These are phyloP conservation scores for Isochrysis galbana DNA, from an alignment of 78 protist species.

Conservation along the genomic window DNA sequence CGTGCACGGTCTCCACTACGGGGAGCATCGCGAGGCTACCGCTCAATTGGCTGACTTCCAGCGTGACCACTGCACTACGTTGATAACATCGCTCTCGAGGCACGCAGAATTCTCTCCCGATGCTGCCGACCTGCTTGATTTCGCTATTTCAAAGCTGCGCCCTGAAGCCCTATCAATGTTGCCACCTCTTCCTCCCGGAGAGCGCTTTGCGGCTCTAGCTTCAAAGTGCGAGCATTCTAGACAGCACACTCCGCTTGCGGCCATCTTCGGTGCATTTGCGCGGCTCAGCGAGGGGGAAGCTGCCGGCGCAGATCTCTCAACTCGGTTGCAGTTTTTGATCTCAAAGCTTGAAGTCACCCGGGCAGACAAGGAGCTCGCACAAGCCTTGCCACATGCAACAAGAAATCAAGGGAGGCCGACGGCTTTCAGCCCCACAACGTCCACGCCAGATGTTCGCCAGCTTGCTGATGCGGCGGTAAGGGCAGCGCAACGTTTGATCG, in stretches of 20 bases:
- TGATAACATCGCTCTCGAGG: background rate
- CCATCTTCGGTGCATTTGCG: background rate
- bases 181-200: background rate
- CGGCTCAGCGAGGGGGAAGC: background rate
- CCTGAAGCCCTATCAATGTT: background rate
- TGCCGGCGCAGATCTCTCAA: background rate
- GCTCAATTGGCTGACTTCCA: background rate
- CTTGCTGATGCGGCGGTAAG: background rate
- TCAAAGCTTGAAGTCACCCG: background rate
- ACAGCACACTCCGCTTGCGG: background rate
- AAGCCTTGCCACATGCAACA: background rate
- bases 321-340: background rate
- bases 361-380: background rate
- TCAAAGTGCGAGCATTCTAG: background rate
- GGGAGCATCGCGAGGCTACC: background rate
- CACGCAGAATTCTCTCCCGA: background rate
- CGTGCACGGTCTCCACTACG: background rate
- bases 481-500: background rate
- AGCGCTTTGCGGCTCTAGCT: background rate
- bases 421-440: background rate
- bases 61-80: background rate
- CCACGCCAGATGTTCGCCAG: background rate
- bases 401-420: background rate
- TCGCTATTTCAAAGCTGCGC: background rate
- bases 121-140: background rate